Percentiles rank a stretch among this genome's conserved stretches.
Conservation (phyloP, 2,329 filamentous ascomycete species). For the Mycosphaerella sp. region DNA sequence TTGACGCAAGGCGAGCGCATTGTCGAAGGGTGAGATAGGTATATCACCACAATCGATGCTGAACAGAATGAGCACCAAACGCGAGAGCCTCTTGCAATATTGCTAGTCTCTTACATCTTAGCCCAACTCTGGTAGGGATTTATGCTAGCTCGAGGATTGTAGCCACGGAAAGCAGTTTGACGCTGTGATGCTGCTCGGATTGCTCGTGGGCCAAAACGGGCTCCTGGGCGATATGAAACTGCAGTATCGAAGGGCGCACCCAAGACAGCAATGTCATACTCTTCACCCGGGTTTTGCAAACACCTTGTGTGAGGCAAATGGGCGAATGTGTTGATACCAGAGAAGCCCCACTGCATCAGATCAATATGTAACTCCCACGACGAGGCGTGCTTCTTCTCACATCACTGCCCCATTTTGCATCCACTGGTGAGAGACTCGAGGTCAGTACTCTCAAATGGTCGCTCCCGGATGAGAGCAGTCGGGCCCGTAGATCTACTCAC, state of each 20-base stretch:
- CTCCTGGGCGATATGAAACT: slow-evolving; percentile 43
- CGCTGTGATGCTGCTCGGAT: slow-evolving; percentile 78
- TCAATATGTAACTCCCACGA: background rate
- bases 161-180: slow-evolving; percentile 72
- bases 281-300: slow-evolving; percentile 40
- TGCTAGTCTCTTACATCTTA: slow-evolving; percentile 22
- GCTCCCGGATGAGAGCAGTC: too few species aligned
- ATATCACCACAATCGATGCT: slow-evolving; percentile 76
- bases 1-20: slow-evolving; percentile 69
- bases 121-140: slow-evolving; percentile 82
- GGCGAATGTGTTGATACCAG: slow-evolving; percentile 36
- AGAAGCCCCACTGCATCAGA: slow-evolving; percentile 29
- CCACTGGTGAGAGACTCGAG: slow-evolving; percentile 6
- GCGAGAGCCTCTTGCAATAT: too few species aligned
- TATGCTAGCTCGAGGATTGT: slow-evolving; percentile 72
- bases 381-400: slow-evolving; percentile 1
- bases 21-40: slow-evolving; percentile 80
- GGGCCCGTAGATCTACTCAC: background rate
- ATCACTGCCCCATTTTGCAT: slow-evolving; percentile 29
- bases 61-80: too few species aligned
- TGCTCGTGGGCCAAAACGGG: slow-evolving; percentile 76
- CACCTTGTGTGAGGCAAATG: slow-evolving; percentile 45
- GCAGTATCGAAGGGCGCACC: slow-evolving; percentile 47
- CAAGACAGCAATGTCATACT: slow-evolving; percentile 45
- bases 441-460: background rate